Evolutionary conservation across 2,329 filamentous ascomycete genomes (phyloP).

Genomic region (Cercospora sojina): DNA sequence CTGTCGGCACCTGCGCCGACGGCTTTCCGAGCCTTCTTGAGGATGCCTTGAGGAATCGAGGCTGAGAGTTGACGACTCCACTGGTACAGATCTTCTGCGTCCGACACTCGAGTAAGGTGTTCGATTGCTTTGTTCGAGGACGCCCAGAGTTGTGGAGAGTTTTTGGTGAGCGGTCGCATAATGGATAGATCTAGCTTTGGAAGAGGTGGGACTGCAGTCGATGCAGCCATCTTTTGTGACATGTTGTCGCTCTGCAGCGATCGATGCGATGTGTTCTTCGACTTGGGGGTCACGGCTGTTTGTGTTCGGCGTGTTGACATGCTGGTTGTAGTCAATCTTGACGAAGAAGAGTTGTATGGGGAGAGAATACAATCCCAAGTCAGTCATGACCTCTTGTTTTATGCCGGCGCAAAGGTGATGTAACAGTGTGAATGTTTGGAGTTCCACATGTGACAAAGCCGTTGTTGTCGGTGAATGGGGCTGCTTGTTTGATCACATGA

Average conservation of each 20-base stretch:
- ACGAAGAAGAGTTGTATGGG: background rate
- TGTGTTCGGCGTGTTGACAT: background rate
- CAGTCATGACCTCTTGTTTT: background rate
- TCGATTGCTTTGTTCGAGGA: background rate
- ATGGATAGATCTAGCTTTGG: background rate
- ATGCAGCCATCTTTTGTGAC: background rate
- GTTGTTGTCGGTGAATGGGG: background rate
- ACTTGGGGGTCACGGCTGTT: background rate
- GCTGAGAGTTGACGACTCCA: background rate
- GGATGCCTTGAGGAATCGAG: background rate
- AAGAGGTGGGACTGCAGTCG: background rate
- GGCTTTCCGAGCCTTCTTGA: background rate
- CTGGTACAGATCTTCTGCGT: background rate
- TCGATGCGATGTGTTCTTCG: background rate
- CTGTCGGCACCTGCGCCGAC: background rate
- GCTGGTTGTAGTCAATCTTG: background rate
- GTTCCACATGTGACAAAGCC: background rate
- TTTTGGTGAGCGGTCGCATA: background rate
- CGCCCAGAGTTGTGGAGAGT: background rate
- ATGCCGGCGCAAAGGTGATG: background rate
- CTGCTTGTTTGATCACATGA: background rate
- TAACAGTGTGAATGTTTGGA: background rate
- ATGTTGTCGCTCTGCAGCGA: background rate
- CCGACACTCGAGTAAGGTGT: background rate
- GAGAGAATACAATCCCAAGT: background rate